Conservation (phyloP, 768 basidiomycete genomes). For the Rhizopogon rudus region DNA sequence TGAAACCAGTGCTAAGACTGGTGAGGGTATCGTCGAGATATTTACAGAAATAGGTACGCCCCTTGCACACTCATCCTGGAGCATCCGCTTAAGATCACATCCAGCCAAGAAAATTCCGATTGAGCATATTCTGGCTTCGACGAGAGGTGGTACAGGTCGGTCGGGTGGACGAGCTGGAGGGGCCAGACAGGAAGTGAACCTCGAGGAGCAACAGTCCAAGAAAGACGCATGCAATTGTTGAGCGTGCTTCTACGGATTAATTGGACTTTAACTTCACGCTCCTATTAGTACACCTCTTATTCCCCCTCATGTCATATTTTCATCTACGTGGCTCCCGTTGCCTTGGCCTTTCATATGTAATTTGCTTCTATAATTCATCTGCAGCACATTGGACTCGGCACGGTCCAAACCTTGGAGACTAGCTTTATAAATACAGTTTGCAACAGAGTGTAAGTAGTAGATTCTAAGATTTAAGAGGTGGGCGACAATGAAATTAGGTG, state of each 20-base stretch:
- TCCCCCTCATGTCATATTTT: conserved; percentile 10
- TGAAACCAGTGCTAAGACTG: conserved; percentile 97
- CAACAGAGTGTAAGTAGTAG: not conserved
- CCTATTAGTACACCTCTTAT: not conserved
- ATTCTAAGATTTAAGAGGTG: not conserved
- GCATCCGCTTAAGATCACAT: not conserved
- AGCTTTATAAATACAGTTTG: conserved; percentile 4
- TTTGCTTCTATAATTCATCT: conserved; percentile 22
- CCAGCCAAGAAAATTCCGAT: conserved; percentile 85
- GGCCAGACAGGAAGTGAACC: conserved; percentile 54
- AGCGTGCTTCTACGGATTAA: conserved; percentile 20
- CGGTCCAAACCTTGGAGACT: not conserved
- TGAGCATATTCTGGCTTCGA: conserved; percentile 88
- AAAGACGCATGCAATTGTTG: conserved; percentile 83
- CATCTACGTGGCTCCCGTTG: conserved; percentile 21
- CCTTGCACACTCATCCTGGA: not conserved
- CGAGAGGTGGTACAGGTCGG: conserved; percentile 62
- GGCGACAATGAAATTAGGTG: not conserved
- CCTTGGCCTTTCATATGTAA: conserved; percentile 19
- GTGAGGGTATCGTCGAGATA: conserved; percentile 91
- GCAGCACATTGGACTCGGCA: conserved; percentile 7
- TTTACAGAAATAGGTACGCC: conserved; percentile 95
- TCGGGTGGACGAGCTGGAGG: conserved; percentile 52
- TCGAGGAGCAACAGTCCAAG: conserved; percentile 63
- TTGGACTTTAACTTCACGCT: conserved; percentile 10